Conservation (phyloP, 805 yeast genomes). For the Saturnispora besseyi region DNA sequence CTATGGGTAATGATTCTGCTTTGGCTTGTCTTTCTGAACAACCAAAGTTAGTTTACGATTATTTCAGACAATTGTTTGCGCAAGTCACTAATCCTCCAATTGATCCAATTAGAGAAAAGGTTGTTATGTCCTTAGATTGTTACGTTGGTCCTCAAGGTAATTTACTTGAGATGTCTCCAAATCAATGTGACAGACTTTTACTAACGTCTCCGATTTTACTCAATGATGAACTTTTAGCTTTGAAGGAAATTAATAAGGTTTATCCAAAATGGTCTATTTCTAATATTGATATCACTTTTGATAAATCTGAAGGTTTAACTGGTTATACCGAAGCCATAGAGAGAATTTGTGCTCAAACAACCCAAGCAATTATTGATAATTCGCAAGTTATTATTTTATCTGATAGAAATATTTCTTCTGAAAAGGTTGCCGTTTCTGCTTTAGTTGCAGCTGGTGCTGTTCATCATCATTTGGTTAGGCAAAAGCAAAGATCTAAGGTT, state of each 20-base stretch:
- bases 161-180: conserved; percentile 81
- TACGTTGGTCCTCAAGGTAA: conserved; percentile 98
- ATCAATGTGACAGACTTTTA: conserved; percentile 82
- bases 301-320: conserved; percentile 68
- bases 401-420: conserved; percentile 53
- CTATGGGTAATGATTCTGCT: conserved; percentile 98
- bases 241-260: conserved; percentile 59
- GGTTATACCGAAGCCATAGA: conserved; percentile 85
- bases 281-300: conserved; percentile 81
- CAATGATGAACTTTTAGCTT: conserved; percentile 63
- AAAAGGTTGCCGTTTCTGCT: conserved; percentile 74
- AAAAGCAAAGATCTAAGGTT: conserved; percentile 91
- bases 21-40: conserved; percentile 90
- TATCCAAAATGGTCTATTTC: conserved; percentile 84
- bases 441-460: conserved; percentile 94
- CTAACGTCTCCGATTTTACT: conserved; percentile 77
- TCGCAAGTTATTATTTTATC: conserved; percentile 68
- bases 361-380: conserved; percentile 69
- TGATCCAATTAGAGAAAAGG: conserved; percentile 93
- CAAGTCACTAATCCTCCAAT: conserved; percentile 99
- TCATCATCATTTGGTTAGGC: conserved; percentile 91
- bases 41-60: conserved; percentile 84
- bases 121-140: conserved; percentile 96
- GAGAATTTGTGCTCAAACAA: conserved; percentile 78
- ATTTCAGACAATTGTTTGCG: conserved; percentile 92